These are phyloP conservation scores for Coffea humblotiana DNA, from an alignment of 305 asterid species.

Conservation along the genomic window DNA sequence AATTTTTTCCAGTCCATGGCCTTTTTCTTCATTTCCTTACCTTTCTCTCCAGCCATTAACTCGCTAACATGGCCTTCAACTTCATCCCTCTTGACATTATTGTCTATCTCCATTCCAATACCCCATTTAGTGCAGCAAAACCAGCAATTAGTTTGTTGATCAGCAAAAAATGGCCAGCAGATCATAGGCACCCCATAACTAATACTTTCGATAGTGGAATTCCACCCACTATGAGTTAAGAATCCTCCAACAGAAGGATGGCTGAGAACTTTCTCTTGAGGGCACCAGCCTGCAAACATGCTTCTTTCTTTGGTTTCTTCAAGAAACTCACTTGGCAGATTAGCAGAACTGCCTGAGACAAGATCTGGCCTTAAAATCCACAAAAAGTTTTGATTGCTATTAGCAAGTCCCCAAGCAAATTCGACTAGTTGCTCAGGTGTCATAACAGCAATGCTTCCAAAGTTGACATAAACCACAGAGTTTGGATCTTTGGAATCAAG, in stretches of 20 bases:
- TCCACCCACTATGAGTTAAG: slow-evolving; percentile 52
- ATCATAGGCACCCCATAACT: slow-evolving; percentile 50
- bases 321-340: slow-evolving; percentile 13
- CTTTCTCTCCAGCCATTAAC: slow-evolving; percentile 49
- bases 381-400: slow-evolving; percentile 18
- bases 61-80: slow-evolving; percentile 39
- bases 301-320: slow-evolving; percentile 19
- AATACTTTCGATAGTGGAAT: slow-evolving; percentile 46
- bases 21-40: slow-evolving; percentile 41
- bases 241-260: slow-evolving; percentile 21
- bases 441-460: slow-evolving; percentile 26
- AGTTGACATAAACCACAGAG: slow-evolving; percentile 24
- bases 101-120: slow-evolving; percentile 48
- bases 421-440: slow-evolving; percentile 16
- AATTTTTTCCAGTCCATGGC: slow-evolving; percentile 43
- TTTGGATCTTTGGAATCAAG: slow-evolving; percentile 12
- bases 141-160: slow-evolving; percentile 50
- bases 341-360: slow-evolving; percentile 3
- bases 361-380: slow-evolving; percentile 33
- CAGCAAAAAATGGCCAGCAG: slow-evolving; percentile 55
- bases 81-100: slow-evolving; percentile 42
- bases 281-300: slow-evolving; percentile 24
- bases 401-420: slow-evolving; percentile 33
- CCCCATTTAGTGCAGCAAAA: slow-evolving; percentile 42
- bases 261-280: slow-evolving; percentile 22